Percentiles rank a stretch among this genome's conserved stretches.
Conservation (phyloP, 257 asterid genomes). For the Echites panduratus region DNA sequence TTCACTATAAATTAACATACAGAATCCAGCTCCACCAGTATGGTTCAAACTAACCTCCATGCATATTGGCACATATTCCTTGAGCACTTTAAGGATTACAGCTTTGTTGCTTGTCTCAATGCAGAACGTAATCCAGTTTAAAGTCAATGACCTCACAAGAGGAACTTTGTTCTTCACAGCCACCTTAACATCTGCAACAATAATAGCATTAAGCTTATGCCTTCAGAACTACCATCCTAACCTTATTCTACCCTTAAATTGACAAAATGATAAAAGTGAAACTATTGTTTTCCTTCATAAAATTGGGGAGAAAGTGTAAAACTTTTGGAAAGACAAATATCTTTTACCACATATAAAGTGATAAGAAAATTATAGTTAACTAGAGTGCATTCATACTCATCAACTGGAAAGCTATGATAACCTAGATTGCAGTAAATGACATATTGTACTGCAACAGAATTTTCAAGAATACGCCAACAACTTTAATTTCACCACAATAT, state of each 20-base stretch:
- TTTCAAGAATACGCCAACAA: background rate
- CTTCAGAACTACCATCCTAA: background rate
- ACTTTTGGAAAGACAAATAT: background rate
- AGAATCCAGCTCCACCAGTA: background rate
- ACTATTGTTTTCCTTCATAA: background rate
- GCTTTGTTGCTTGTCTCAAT: conserved; percentile 92
- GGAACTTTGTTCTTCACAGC: conserved; percentile 97
- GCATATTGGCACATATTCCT: conserved; percentile 94
- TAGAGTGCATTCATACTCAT: background rate
- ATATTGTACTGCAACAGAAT: background rate
- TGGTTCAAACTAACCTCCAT: conserved; percentile 73
- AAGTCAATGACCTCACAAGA: conserved; percentile 82
- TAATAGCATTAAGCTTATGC: conserved; percentile 8
- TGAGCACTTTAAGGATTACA: conserved; percentile 76
- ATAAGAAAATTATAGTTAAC: background rate
- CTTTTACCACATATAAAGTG: background rate
- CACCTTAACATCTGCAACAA: conserved; percentile 80
- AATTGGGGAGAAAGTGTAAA: background rate
- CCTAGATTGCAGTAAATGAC: background rate
- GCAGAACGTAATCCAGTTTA: conserved; percentile 95
- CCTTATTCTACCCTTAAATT: background rate
- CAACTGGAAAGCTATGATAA: background rate
- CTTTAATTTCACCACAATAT: background rate
- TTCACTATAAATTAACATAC: background rate
- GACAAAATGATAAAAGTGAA: background rate